Evolutionary conservation across 202 grass and related monocot genomes (phyloP).

Genomic region (Panicum virgatum): DNA sequence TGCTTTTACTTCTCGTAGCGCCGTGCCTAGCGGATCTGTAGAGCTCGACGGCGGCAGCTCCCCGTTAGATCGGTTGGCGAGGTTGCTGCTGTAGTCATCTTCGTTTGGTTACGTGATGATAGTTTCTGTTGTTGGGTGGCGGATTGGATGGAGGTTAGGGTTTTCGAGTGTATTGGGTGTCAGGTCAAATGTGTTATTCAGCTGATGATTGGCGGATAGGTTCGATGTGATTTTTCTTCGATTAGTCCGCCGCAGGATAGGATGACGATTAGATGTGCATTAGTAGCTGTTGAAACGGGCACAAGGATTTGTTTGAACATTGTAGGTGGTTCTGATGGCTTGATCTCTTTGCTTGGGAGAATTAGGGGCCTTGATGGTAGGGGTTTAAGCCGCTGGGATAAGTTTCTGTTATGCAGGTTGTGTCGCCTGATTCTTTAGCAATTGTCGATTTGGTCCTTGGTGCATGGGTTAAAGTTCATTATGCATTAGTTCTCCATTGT

Average conservation of each 20-base stretch:
- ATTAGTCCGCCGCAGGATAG: not conserved
- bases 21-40: slow-evolving; percentile 7
- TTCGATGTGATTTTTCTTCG: not conserved
- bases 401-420: not conserved
- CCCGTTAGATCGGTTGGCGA: not conserved
- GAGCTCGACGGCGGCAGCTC: not conserved
- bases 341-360: not conserved
- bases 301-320: not conserved
- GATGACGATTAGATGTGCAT: not conserved
- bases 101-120: not conserved
- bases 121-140: not conserved
- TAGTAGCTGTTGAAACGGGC: not conserved
- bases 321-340: not conserved
- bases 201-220: not conserved
- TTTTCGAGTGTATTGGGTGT: not conserved
- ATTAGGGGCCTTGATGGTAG: not conserved
- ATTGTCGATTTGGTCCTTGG: not conserved
- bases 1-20: not conserved
- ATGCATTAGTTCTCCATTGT: not conserved
- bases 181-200: not conserved
- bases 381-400: not conserved
- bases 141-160: not conserved
- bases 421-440: not conserved
- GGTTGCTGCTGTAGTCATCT: not conserved
- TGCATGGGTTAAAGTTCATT: not conserved